Conservation (phyloP, 1,139 yeast genomes). For the Pichia kudriavzevii region DNA sequence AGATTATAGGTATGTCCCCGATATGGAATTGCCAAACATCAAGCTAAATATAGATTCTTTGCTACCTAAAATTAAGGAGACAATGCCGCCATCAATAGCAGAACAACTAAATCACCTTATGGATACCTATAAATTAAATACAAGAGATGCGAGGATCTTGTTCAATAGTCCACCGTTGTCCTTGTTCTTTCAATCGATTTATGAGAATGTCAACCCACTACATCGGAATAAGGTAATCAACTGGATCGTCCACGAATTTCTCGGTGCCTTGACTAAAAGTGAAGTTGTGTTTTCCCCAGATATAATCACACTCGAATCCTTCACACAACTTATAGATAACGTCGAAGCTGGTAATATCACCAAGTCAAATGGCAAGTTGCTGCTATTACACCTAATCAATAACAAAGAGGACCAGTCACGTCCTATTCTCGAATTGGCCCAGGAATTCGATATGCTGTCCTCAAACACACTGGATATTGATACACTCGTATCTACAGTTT, state of each 20-base stretch:
- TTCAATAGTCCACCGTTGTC: slow-evolving; percentile 41
- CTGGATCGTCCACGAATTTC: slow-evolving; percentile 78
- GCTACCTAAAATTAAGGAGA: slow-evolving; percentile 30
- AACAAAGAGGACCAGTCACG: slow-evolving; percentile 31
- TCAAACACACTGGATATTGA: slow-evolving; percentile 22
- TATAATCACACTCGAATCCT: slow-evolving; percentile 31
- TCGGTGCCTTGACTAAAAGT: slow-evolving; percentile 59
- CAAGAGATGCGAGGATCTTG: slow-evolving; percentile 66
- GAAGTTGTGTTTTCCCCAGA: slow-evolving; percentile 34
- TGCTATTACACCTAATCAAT: slow-evolving; percentile 53
- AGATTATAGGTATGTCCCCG: slow-evolving; percentile 92
- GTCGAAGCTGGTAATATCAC: slow-evolving; percentile 34
- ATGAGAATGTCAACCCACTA: no score
- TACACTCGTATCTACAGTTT: slow-evolving; percentile 42
- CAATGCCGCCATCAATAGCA: slow-evolving; percentile 63
- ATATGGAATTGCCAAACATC: slow-evolving; percentile 72
- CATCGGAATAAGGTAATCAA: slow-evolving; percentile 50
- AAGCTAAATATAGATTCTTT: slow-evolving; percentile 37
- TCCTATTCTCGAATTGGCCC: slow-evolving; percentile 45
- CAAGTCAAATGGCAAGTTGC: slow-evolving; percentile 56
- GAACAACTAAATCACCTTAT: slow-evolving; percentile 43
- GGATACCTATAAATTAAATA: slow-evolving; percentile 49
- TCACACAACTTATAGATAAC: slow-evolving; percentile 38
- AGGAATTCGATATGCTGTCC: slow-evolving; percentile 22
- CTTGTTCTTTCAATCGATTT: slow-evolving; percentile 38